Evolutionary conservation across 2,329 filamentous ascomycete species (phyloP).

Genomic region (Albophoma yamanashiensis): DNA sequence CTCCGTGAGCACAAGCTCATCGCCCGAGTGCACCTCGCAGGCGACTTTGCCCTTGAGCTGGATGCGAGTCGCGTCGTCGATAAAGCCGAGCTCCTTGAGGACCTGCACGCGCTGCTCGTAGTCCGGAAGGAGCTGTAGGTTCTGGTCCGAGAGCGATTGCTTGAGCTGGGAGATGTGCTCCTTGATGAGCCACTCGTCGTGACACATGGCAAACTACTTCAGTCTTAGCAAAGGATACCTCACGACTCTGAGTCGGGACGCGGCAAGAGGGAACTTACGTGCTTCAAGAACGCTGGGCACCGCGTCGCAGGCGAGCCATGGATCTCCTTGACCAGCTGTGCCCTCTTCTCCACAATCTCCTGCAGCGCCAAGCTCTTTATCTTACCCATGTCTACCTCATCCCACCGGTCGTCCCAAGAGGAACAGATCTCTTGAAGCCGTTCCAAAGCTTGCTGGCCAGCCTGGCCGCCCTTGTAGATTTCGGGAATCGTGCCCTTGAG

Average conservation of each 20-base stretch:
- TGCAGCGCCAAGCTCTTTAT: constrained; percentile 76
- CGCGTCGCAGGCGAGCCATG: constrained; percentile 52
- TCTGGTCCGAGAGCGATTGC: constrained; percentile 88
- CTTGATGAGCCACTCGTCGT: constrained; percentile 93
- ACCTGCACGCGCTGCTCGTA: constrained; percentile 94
- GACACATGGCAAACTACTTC: constrained; percentile 80
- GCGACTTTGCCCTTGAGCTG: constrained; percentile 97
- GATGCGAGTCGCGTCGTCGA: constrained; percentile 78
- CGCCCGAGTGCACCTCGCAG: constrained; percentile 94
- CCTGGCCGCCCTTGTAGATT: constrained; percentile 43
- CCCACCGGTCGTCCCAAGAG: constrained; percentile 70
- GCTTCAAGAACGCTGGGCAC: constrained; percentile 76
- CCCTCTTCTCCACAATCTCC: constrained; percentile 65
- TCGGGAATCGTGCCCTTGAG: constrained; percentile 49
- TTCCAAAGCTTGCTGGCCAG: constrained; percentile 46
- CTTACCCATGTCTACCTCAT: constrained; percentile 72
- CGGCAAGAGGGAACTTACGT: constrained; percentile 47
- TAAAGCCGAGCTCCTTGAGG: constrained; percentile 82
- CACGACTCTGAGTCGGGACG: neutral
- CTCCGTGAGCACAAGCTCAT: constrained; percentile 92
- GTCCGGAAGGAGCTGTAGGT: constrained; percentile 87
- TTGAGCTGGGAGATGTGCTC: constrained; percentile 85
- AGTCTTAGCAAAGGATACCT: constrained; percentile 1
- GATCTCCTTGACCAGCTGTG: constrained; percentile 50
- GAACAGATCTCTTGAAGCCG: constrained; percentile 58